Base-by-base conservation (phyloP, 2,329 filamentous ascomycete genomes). In the Rutstroemia sp. region DNA sequence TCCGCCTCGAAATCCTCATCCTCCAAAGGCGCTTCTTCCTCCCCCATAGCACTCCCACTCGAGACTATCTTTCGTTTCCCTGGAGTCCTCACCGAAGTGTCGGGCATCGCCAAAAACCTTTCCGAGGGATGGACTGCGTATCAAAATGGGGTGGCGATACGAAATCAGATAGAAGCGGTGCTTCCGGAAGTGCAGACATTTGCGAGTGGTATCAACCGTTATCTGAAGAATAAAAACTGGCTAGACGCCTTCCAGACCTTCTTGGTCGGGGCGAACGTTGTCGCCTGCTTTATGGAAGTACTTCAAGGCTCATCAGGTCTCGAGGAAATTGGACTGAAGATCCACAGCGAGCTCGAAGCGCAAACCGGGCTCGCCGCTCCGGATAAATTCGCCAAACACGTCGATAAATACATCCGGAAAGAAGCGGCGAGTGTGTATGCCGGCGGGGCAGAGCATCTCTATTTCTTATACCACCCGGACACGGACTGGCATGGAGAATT, bases 401-500 rank as follows among this genome's bases (percentile, higher is more conserved):
- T 58, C 21, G 50, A 60, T 34, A 56, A 52, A 45, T 60, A 60
- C 9, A 60, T 60, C 19, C 48, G 51, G 14, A 53, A 60, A 47
- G 56, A 60, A 27, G 48, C 51, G 14, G 42, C 51, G 19, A 56
- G 53, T 39, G 53, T 51, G 5, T 56, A 56, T 51, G 53, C 47
- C 8, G 53, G 47, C 23, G 48, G 63, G 21, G 65, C 45, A 5
- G 58, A 71, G 5, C 72, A 74, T 55, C 69, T 69, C 64, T 73
- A 73, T 58, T 74, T 74, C 36, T 64, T 74, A 2, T 74, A 69
- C 38, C 72, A 74, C 30, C 72, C 72, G 1, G 72, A 74, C 38
- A 73, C 71, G 42, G 70, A 73, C 48, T 74, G 72, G 72, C 72
- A 74, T 44, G 70, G 71, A 12, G 68, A 68, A 4, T 74, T 74